A percentile compares a stretch with the other conserved stretches of the same genome.
Evolutionary conservation across 805 yeast species (phyloP).

Genomic region (Candida dajiaensis): DNA sequence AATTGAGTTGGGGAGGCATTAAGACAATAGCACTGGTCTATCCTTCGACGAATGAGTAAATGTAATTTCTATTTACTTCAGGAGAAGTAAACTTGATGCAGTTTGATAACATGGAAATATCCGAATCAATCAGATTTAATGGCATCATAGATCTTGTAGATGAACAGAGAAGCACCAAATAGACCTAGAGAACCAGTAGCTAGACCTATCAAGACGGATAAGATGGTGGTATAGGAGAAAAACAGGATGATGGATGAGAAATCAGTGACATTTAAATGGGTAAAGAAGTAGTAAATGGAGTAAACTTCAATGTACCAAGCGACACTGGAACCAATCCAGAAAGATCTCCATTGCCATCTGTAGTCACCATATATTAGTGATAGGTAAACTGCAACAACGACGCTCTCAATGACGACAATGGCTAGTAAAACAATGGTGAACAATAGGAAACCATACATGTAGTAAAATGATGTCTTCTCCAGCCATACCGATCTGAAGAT

Average conservation of each 20-base stretch:
- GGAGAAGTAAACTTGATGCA: background rate
- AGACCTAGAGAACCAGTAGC: slow-evolving; percentile 75
- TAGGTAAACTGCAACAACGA: slow-evolving; percentile 63
- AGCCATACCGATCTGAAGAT: slow-evolving; percentile 75
- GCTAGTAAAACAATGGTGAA: slow-evolving; percentile 53
- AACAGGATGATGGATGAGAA: slow-evolving; percentile 63
- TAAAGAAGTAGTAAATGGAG: slow-evolving; percentile 59
- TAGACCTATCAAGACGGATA: slow-evolving; percentile 55
- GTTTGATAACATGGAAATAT: background rate
- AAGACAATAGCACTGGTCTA: background rate
- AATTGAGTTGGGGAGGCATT: background rate
- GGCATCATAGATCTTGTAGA: slow-evolving; percentile 54
- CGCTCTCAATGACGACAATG: slow-evolving; percentile 63
- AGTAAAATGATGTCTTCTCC: slow-evolving; percentile 72
- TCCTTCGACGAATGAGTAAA: background rate
- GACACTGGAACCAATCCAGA: slow-evolving; percentile 62
- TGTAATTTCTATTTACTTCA: background rate
- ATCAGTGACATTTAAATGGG: slow-evolving; percentile 55
- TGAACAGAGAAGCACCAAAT: slow-evolving; percentile 59
- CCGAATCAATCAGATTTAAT: slow-evolving; percentile 44
- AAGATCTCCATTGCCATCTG: slow-evolving; percentile 82
- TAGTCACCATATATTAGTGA: slow-evolving; percentile 50
- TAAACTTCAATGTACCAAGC: slow-evolving; percentile 67
- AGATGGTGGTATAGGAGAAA: slow-evolving; percentile 64
- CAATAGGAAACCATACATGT: slow-evolving; percentile 72